These are phyloP conservation scores for Akanthomyces muscarius DNA, from an alignment of 2,329 filamentous ascomycete species.

Conservation along the genomic window DNA sequence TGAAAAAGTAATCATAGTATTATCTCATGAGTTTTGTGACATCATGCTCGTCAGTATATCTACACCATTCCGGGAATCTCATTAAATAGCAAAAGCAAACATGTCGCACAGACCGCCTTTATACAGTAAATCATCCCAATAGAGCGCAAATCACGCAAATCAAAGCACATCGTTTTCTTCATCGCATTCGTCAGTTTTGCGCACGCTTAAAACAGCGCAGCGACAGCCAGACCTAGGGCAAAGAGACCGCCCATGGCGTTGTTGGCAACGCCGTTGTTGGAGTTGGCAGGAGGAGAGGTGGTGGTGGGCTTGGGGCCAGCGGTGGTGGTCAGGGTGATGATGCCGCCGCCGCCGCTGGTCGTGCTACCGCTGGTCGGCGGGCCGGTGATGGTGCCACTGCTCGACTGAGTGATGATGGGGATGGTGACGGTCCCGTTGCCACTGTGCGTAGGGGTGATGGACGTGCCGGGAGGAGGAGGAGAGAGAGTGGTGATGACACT, in stretches of 20 bases:
- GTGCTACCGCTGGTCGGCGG: neutral
- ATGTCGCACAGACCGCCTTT: neutral
- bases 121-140: slow-evolving; percentile 3
- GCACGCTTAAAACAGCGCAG: slow-evolving; percentile 37
- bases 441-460: slow-evolving; percentile 1
- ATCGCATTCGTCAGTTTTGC: neutral
- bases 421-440: slow-evolving; percentile 4
- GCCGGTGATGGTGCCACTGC: slow-evolving; percentile 16
- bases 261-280: slow-evolving; percentile 29
- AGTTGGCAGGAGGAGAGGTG: slow-evolving; percentile 22
- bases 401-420: slow-evolving; percentile 18
- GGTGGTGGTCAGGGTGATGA: slow-evolving; percentile 1
- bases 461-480: neutral
- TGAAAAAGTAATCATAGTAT: neutral
- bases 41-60: slow-evolving; percentile 1
- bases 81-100: slow-evolving; percentile 5
- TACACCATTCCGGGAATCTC: neutral
- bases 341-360: neutral
- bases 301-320: slow-evolving; percentile 7
- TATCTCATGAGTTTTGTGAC: neutral
- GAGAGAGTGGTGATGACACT: neutral
- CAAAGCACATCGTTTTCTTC: neutral
- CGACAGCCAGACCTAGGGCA: slow-evolving; percentile 36
- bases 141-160: neutral
- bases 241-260: slow-evolving; percentile 30